phyloP scores from a whole-genome alignment of 495 filamentous ascomycete species.

The Podospora pseudopauciseta region DNA sequence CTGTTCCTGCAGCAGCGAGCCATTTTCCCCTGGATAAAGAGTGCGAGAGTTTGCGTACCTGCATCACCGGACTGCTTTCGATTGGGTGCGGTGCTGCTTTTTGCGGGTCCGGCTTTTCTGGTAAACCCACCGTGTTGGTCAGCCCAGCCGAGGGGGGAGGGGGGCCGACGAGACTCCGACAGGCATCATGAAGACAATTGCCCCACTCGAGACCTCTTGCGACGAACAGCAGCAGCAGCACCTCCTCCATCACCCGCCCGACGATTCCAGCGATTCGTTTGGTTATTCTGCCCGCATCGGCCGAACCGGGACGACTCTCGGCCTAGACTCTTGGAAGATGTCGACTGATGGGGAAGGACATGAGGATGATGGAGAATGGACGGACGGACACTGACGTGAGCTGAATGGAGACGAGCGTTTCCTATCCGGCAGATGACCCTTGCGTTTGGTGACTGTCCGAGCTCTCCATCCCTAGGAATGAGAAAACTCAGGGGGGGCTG shows the following conservation, averaged over 20 bases:
- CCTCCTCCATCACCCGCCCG: neutral
- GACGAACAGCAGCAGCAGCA: neutral
- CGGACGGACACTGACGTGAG: neutral
- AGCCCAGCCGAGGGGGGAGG: neutral
- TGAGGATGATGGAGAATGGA: neutral
- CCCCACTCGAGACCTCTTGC: neutral
- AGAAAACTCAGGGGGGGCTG: neutral
- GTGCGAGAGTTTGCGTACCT: slow-evolving; percentile 13
- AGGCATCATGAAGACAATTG: neutral
- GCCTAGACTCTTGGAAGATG: neutral
- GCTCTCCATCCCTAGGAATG: neutral
- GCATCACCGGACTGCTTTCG: slow-evolving; percentile 8
- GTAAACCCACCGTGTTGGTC: slow-evolving; percentile 13
- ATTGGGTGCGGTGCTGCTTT: slow-evolving; percentile 15
- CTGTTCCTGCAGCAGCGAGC: slow-evolving; percentile 16
- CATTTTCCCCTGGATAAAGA: slow-evolving; percentile 5
- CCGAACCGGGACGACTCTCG: neutral
- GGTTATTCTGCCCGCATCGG: neutral
- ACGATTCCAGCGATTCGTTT: neutral
- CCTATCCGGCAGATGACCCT: neutral
- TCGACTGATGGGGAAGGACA: neutral
- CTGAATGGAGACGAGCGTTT: neutral
- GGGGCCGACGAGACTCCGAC: neutral
- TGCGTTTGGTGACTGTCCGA: neutral
- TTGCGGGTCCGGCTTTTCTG: slow-evolving; percentile 4